These are phyloP conservation scores for Leucoagaricus sp. DNA, from an alignment of 1,284 basidiomycete genomes.

Conservation along the genomic window DNA sequence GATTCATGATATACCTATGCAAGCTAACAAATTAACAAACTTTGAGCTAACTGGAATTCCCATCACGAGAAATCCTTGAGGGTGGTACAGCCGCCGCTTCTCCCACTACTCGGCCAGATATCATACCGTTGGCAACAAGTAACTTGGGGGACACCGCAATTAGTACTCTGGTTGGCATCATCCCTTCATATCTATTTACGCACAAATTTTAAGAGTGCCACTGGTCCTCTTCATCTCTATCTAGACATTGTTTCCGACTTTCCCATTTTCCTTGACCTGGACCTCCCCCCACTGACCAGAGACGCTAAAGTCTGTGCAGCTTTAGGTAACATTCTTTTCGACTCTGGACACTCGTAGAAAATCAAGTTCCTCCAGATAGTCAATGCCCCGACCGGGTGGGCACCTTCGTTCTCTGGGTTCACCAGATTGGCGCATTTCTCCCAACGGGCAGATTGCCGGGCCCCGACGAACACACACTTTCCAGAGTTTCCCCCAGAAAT, in stretches of 20 bases:
- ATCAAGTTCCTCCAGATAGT: not conserved
- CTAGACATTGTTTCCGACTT: not conserved
- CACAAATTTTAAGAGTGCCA: not conserved
- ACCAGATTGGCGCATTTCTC: not conserved
- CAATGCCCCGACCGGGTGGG: not conserved
- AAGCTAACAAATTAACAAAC: no score
- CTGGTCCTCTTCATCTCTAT: not conserved
- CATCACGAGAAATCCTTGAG: no score
- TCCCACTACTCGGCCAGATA: slow-evolving; percentile 5
- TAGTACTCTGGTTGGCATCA: slow-evolving; percentile 9
- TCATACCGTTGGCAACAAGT: slow-evolving; percentile 6
- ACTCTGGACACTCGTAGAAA: not conserved
- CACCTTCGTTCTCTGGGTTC: not conserved
- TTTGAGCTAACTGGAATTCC: no score
- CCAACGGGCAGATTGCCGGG: no score
- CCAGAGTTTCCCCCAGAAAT: not conserved
- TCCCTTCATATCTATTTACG: not conserved
- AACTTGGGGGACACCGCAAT: slow-evolving; percentile 11
- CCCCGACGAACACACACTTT: not conserved
- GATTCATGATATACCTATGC: no score
- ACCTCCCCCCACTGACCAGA: slow-evolving; percentile 1
- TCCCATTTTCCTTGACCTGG: slow-evolving; percentile 2
- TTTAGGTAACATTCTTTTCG: not conserved
- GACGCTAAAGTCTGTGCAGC: not conserved
- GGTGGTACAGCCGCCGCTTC: slow-evolving; percentile 4